A percentile compares a stretch with the other conserved stretches of the same genome.
phyloP scores from a whole-genome alignment of 106 monocot genomes.

The Hemerocallis citrina region DNA sequence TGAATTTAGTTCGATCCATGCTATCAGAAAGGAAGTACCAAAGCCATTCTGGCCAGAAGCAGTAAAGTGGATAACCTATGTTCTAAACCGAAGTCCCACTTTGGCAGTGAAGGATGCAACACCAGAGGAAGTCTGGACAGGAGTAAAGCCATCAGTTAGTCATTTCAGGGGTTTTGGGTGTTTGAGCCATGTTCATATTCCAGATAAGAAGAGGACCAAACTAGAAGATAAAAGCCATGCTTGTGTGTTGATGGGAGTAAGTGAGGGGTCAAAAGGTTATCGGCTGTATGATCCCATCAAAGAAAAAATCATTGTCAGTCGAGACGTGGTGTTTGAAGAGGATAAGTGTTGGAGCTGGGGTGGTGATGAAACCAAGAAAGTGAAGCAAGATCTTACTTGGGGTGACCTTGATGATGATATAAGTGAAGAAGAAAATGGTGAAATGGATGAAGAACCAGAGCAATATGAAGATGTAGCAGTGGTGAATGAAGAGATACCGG shows the following conservation, averaged over 20 bases:
- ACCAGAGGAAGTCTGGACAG: neutral
- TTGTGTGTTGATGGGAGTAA: neutral
- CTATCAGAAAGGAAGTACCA: neutral
- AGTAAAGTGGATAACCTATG: neutral
- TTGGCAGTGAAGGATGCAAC: neutral
- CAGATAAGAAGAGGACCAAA: neutral
- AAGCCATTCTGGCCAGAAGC: neutral
- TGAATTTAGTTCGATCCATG: neutral
- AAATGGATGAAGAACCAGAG: neutral
- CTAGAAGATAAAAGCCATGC: neutral
- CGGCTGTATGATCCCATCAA: neutral
- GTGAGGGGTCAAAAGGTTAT: neutral
- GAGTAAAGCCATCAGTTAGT: neutral
- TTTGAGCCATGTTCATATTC: neutral
- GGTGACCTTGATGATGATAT: neutral
- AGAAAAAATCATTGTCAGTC: neutral
- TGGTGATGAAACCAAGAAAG: neutral
- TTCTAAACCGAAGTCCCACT: neutral
- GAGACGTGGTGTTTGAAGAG: neutral
- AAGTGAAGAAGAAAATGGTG: neutral
- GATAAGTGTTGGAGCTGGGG: neutral
- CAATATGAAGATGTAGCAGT: neutral
- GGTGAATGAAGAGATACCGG: neutral
- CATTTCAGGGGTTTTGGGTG: neutral
- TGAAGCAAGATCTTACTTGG: neutral